phyloP scores from a whole-genome alignment of 768 basidiomycete genomes.

The Boletus bicolor region DNA sequence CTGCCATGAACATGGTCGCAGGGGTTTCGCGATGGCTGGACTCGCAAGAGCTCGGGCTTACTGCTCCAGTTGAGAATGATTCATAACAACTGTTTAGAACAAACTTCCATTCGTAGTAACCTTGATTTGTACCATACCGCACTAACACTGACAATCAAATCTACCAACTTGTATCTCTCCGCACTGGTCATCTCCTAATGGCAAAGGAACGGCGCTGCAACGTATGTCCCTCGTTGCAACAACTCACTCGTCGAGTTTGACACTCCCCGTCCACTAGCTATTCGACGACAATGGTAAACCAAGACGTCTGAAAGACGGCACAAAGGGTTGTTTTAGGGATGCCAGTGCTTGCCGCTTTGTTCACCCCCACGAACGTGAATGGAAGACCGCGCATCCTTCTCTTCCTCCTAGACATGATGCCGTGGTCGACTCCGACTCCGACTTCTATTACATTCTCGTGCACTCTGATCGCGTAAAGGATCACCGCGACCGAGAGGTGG shows the following conservation, averaged over 20 bases:
- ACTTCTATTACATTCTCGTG: constrained; percentile 22
- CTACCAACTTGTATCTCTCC: not conserved
- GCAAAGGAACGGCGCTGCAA: constrained; percentile 30
- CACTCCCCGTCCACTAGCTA: constrained; percentile 15
- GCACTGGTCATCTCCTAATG: not conserved
- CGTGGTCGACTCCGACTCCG: constrained; percentile 21
- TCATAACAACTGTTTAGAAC: not conserved
- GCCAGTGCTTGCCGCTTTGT: constrained; percentile 27
- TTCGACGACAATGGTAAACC: constrained; percentile 29
- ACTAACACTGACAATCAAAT: not conserved
- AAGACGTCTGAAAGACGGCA: constrained; percentile 20
- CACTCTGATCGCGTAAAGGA: constrained; percentile 10
- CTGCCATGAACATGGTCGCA: constrained; percentile 32
- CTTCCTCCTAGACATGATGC: constrained; percentile 19
- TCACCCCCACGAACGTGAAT: constrained; percentile 33
- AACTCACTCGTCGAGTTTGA: constrained; percentile 2
- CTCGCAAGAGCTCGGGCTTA: constrained; percentile 25
- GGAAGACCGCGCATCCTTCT: constrained; percentile 30
- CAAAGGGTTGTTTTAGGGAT: constrained; percentile 21
- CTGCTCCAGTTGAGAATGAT: constrained; percentile 15
- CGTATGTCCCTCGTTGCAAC: constrained; percentile 18
- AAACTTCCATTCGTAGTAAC: constrained; percentile 14
- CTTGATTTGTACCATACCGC: constrained; percentile 19
- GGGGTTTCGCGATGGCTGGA: constrained; percentile 31
- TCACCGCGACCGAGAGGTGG: constrained; percentile 11